phyloP scores from a whole-genome alignment of 768 basidiomycete genomes.

The Nevesoporus exiguus region DNA sequence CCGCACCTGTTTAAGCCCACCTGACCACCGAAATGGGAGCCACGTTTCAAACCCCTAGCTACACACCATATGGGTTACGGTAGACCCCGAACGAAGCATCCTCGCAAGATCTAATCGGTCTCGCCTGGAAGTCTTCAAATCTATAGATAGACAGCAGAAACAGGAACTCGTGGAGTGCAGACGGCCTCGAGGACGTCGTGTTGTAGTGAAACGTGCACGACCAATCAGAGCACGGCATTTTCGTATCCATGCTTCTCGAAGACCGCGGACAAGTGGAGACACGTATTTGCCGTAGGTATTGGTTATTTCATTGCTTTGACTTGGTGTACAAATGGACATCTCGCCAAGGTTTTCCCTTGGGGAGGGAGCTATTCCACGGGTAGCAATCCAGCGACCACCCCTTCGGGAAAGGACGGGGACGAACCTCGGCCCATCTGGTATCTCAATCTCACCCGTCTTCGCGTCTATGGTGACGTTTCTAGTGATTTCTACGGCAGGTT shows the following conservation, averaged over 20 bases:
- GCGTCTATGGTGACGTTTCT: constrained; percentile 47
- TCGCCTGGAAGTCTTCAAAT: constrained; percentile 10
- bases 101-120: constrained; percentile 18
- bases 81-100: constrained; percentile 16
- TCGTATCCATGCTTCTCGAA: constrained; percentile 5
- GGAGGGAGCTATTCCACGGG: constrained; percentile 28
- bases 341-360: constrained; percentile 34
- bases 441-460: constrained; percentile 46
- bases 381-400: constrained; percentile 3
- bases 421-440: constrained; percentile 44
- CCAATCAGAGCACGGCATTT: constrained; percentile 14
- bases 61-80: constrained; percentile 9
- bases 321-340: constrained; percentile 27
- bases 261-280: constrained; percentile 24
- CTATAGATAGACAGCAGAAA: constrained; percentile 31
- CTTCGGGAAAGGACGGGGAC: constrained; percentile 19
- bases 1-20: constrained; percentile 12
- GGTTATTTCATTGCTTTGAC: constrained; percentile 8
- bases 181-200: constrained; percentile 21
- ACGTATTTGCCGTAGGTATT: constrained; percentile 5
- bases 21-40: constrained; percentile 10
- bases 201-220: constrained; percentile 22
- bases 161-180: constrained; percentile 24
- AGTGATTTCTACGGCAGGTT: constrained; percentile 71
- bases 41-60: constrained; percentile 7